These are phyloP conservation scores for Fusarium decemcellulare DNA, from an alignment of 2,329 filamentous ascomycete genomes.

Conservation along the genomic window DNA sequence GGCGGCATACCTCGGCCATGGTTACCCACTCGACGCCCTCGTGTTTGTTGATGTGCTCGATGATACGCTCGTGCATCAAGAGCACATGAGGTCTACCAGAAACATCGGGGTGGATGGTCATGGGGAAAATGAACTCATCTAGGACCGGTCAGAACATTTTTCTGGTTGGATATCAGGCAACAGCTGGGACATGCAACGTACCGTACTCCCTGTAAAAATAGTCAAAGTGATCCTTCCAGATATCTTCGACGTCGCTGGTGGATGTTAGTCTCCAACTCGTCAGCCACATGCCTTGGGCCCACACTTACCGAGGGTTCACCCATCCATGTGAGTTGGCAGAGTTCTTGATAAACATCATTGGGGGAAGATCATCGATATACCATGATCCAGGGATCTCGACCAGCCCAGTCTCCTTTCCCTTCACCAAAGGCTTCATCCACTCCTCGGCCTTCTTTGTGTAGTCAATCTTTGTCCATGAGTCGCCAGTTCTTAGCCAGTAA, in stretches of 20 bases:
- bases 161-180: background rate
- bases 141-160: background rate
- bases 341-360: conserved; percentile 80
- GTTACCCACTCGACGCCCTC: conserved; percentile 76
- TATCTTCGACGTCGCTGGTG: conserved; percentile 68
- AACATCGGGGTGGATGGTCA: conserved; percentile 83
- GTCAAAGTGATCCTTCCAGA: conserved; percentile 77
- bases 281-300: background rate
- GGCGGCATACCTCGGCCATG: conserved; percentile 67
- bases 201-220: conserved; percentile 83
- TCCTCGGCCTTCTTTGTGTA: conserved; percentile 58
- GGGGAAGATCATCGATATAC: conserved; percentile 77
- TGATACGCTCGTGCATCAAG: conserved; percentile 77
- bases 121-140: conserved; percentile 81
- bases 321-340: conserved; percentile 74
- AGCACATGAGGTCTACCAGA: conserved; percentile 79
- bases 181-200: background rate
- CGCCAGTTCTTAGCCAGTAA: conserved; percentile 76
- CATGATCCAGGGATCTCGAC: conserved; percentile 74
- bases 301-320: conserved; percentile 58
- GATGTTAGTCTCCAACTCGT: too few relatives aligned
- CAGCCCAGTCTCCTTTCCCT: conserved; percentile 71
- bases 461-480: conserved; percentile 78
- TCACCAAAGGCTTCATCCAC: conserved; percentile 66
- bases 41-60: conserved; percentile 77